phyloP scores from a whole-genome alignment of 805 yeast species.

The Pichia sporocuriosa region DNA sequence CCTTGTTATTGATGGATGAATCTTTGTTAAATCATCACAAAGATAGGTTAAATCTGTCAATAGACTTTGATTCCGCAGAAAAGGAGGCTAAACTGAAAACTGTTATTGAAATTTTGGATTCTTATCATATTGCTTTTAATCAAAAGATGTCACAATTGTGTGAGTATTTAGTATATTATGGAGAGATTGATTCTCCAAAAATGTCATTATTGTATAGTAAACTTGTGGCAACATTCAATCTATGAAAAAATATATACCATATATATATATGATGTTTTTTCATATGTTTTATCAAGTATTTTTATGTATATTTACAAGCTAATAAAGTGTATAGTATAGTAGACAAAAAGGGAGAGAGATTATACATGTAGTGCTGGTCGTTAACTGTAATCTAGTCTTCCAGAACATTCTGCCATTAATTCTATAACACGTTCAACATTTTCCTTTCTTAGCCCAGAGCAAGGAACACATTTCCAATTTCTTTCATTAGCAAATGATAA shows the following conservation, averaged over 20 bases:
- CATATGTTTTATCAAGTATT: background rate
- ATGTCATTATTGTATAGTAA: conserved; percentile 38
- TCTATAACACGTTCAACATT: conserved; percentile 64
- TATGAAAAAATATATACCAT: background rate
- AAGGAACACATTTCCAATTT: conserved; percentile 71
- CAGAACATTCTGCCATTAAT: conserved; percentile 62
- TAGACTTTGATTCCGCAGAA: conserved; percentile 33
- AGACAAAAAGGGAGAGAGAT: too few species aligned
- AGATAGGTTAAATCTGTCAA: conserved; percentile 31
- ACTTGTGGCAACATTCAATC: conserved; percentile 27
- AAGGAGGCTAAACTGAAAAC: conserved; percentile 36
- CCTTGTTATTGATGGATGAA: conserved; percentile 42
- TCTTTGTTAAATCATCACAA: conserved; percentile 37
- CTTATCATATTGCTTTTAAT: conserved; percentile 39
- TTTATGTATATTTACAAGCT: background rate
- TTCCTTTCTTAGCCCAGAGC: conserved; percentile 70
- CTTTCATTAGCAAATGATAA: conserved; percentile 35
- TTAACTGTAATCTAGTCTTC: conserved; percentile 10
- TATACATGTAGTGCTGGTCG: background rate
- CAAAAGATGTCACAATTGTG: conserved; percentile 40
- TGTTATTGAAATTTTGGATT: conserved; percentile 35
- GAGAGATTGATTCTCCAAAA: conserved; percentile 44
- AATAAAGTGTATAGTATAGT: background rate
- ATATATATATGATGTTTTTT: background rate
- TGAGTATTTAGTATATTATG: conserved; percentile 38